A percentile compares a stretch with the other conserved stretches of the same genome.
Conservation (phyloP, 129 eudicot species). For the Escallonia rubra region DNA sequence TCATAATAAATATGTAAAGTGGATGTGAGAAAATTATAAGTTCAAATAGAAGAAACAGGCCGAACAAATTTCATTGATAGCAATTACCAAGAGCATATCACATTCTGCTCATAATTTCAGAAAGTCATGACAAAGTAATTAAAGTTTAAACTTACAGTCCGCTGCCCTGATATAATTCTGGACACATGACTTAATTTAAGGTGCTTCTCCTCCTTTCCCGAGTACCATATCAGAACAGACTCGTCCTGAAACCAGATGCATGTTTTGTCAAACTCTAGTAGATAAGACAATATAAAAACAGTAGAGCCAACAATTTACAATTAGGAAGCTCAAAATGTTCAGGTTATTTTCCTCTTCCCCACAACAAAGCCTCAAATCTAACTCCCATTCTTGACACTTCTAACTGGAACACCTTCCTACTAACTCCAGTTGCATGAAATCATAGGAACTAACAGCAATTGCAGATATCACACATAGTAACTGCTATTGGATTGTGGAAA, state of each 20-base stretch:
- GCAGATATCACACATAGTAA: background rate
- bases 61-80: no score
- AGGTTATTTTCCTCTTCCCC: background rate
- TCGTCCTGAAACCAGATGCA: conserved; percentile 63
- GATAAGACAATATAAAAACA: no score
- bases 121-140: background rate
- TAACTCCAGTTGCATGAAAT: background rate
- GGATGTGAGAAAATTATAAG: no score
- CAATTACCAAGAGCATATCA: no score
- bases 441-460: background rate
- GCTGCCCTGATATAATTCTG: conserved; percentile 93
- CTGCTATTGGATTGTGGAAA: background rate
- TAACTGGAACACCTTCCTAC: background rate
- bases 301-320: no score
- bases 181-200: conserved; percentile 82
- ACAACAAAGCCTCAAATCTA: background rate
- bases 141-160: conserved; percentile 68
- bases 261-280: background rate
- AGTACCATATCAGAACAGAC: conserved; percentile 88
- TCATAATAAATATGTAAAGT: no score
- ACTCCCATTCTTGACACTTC: background rate
- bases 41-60: no score
- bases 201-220: conserved; percentile 94
- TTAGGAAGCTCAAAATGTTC: background rate
- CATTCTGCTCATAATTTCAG: background rate